Conservation (phyloP, 441 rosid genomes). For the Croton laevigatus region DNA sequence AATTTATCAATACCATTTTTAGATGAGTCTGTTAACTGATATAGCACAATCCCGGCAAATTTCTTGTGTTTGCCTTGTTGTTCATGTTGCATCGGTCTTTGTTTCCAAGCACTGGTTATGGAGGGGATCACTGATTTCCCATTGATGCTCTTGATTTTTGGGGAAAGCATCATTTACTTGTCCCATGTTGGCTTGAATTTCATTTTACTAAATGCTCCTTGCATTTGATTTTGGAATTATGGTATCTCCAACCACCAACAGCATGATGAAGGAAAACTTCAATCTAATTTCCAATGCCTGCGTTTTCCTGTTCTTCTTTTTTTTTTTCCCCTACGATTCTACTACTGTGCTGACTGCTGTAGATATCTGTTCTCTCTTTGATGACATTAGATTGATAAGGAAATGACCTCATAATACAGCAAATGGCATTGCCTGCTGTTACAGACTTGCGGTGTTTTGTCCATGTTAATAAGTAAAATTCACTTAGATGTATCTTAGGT, state of each 20-base stretch:
- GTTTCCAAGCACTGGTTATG: neutral
- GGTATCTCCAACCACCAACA: neutral
- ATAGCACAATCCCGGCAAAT: neutral
- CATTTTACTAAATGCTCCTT: neutral
- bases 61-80: neutral
- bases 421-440: neutral
- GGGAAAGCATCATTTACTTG: neutral
- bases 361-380: neutral
- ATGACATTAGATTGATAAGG: neutral
- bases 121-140: neutral
- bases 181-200: neutral
- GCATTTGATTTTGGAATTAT: neutral
- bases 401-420: neutral
- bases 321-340: neutral
- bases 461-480: neutral
- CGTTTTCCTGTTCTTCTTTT: neutral
- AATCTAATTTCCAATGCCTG: neutral
- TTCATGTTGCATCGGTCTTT: neutral
- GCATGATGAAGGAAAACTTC: neutral
- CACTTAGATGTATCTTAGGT: neutral
- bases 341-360: neutral
- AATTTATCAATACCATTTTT: neutral
- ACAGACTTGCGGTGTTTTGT: neutral
- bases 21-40: neutral
- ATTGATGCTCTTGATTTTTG: neutral